Conservation (phyloP, 1,284 basidiomycete species). For the Naganishia sp. region DNA sequence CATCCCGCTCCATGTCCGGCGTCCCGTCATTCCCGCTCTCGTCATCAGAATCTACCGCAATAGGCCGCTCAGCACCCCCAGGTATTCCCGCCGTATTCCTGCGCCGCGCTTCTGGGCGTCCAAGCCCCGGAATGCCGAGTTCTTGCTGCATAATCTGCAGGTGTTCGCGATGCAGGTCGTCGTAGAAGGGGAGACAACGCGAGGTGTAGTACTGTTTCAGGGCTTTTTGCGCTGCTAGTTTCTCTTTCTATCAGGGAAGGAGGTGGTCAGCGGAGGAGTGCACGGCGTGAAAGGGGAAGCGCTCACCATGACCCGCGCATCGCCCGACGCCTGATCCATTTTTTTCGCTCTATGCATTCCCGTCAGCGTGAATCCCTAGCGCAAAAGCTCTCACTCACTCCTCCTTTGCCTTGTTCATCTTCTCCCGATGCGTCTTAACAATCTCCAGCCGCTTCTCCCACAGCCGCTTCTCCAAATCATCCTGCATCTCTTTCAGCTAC, state of each 20-base stretch:
- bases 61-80: slow-evolving; percentile 11
- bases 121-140: slow-evolving; percentile 19
- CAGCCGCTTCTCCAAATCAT: slow-evolving; percentile 15
- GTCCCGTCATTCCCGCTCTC: background rate
- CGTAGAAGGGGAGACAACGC: slow-evolving; percentile 24
- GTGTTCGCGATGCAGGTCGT: slow-evolving; percentile 20
- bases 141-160: slow-evolving; percentile 21
- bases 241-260: slow-evolving; percentile 2
- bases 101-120: slow-evolving; percentile 9
- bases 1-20: background rate
- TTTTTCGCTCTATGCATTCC: background rate
- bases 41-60: slow-evolving; percentile 16
- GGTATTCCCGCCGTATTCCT: background rate
- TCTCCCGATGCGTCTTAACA: slow-evolving; percentile 16
- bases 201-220: slow-evolving; percentile 24
- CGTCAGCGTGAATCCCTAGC: background rate
- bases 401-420: slow-evolving; percentile 15
- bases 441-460: slow-evolving; percentile 26
- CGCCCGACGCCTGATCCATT: slow-evolving; percentile 2
- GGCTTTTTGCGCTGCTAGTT: slow-evolving; percentile 4
- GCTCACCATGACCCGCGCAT: slow-evolving; percentile 7
- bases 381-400: background rate
- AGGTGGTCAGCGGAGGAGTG: background rate
- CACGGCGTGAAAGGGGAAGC: background rate
- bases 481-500: slow-evolving; percentile 19